phyloP scores from a whole-genome alignment of 2,329 filamentous ascomycete genomes.

The Lecanicillium sp. region DNA sequence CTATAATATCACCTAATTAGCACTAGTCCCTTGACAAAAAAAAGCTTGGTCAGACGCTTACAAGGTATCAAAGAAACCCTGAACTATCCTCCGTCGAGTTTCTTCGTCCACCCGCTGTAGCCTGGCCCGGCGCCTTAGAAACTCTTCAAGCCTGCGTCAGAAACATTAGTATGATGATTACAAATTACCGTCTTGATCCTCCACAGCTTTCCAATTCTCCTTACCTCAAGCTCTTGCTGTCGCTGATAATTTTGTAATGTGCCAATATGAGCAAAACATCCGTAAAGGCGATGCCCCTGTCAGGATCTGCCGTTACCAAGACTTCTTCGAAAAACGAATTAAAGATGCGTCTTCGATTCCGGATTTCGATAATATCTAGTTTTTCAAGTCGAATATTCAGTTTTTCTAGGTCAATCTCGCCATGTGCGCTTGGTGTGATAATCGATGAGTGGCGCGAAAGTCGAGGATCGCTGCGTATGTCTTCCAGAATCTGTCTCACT shows the following conservation, averaged over 20 bases:
- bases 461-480: constrained; percentile 56
- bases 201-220: constrained; percentile 14
- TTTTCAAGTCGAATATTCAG: constrained; percentile 64
- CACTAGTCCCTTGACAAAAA: no score
- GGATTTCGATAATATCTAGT: constrained; percentile 70
- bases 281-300: constrained; percentile 85
- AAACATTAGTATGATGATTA: constrained; percentile 18
- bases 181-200: no score
- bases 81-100: constrained; percentile 79
- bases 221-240: constrained; percentile 86
- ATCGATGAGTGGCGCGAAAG: constrained; percentile 47
- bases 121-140: constrained; percentile 78
- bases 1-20: no score
- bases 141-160: constrained; percentile 70
- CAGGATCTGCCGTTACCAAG: constrained; percentile 82
- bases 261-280: constrained; percentile 90
- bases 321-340: constrained; percentile 98
- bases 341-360: constrained; percentile 66
- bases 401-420: constrained; percentile 63
- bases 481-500: constrained; percentile 76
- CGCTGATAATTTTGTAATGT: constrained; percentile 97
- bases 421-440: constrained; percentile 39
- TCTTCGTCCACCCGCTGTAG: constrained; percentile 93
- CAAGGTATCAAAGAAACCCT: constrained; percentile 92
- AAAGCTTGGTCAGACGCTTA: no score